These are phyloP conservation scores for Aspergillus ibericus DNA, from an alignment of 2,329 filamentous ascomycete genomes.

Conservation along the genomic window DNA sequence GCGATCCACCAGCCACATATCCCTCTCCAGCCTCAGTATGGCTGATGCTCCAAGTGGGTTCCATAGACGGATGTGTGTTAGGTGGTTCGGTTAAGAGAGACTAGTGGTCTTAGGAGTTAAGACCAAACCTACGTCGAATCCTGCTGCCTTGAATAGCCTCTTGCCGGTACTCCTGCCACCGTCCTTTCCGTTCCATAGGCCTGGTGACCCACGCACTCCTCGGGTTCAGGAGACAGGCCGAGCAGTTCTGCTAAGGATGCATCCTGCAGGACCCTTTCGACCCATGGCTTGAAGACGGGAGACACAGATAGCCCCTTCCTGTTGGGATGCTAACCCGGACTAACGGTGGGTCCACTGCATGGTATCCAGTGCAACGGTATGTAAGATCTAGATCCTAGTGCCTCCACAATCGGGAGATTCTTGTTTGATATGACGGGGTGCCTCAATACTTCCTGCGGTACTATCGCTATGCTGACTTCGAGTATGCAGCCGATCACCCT, in stretches of 20 bases:
- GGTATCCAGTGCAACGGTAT: neutral
- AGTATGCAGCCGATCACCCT: neutral
- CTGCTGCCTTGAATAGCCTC: neutral
- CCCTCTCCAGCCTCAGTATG: conserved; percentile 2
- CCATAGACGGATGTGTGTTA: neutral
- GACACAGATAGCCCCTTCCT: neutral
- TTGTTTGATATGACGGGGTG: neutral
- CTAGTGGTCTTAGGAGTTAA: neutral
- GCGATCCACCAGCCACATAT: conserved; percentile 1
- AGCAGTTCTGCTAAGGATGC: neutral
- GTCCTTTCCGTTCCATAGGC: neutral
- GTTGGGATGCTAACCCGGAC: neutral
- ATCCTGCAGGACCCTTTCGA: neutral
- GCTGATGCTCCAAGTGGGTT: neutral
- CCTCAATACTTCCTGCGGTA: neutral
- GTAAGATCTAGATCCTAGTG: neutral
- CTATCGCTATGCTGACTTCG: neutral
- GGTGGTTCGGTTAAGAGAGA: neutral
- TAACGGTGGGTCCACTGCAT: neutral
- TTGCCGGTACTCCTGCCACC: neutral
- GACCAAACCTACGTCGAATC: neutral
- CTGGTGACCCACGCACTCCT: neutral
- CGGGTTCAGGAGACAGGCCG: neutral
- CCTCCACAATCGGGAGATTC: neutral
- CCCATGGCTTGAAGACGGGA: neutral